A percentile compares a stretch with the other conserved stretches of the same genome.
phyloP scores from a whole-genome alignment of 495 filamentous ascomycete species.

The Cetradonia linearis region DNA sequence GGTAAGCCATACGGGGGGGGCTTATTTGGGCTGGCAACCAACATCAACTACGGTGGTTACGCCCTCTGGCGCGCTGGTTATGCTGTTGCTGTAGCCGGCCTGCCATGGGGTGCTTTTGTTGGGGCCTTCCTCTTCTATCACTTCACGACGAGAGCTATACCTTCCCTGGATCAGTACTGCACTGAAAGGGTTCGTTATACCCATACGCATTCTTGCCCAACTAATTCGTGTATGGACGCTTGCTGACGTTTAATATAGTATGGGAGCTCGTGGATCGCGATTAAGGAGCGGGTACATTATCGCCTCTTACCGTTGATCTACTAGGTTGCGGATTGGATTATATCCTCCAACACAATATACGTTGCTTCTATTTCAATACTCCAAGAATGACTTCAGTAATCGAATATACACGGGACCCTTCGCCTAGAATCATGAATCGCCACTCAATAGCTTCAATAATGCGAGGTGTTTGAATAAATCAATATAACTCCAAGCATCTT shows the following conservation, averaged over 20 bases:
- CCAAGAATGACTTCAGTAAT: not conserved
- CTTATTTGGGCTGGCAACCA: slow-evolving; percentile 43
- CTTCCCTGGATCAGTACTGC: slow-evolving; percentile 43
- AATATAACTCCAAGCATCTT: not conserved
- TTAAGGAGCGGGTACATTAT: slow-evolving; percentile 37
- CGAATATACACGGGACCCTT: not conserved
- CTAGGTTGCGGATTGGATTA: not conserved
- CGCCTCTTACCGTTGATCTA: slow-evolving; percentile 33
- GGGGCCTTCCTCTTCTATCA: slow-evolving; percentile 35
- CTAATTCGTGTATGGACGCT: not conserved
- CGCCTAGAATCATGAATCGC: not conserved
- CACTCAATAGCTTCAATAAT: not conserved
- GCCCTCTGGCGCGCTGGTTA: slow-evolving; percentile 46
- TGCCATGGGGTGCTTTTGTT: slow-evolving; percentile 32
- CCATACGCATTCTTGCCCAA: not conserved
- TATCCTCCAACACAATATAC: not conserved
- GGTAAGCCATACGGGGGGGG: slow-evolving; percentile 46
- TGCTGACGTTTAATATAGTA: slow-evolving; percentile 25
- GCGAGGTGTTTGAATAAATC: not conserved
- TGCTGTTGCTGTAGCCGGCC: slow-evolving; percentile 39
- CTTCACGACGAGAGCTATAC: slow-evolving; percentile 38
- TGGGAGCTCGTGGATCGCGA: slow-evolving; percentile 34
- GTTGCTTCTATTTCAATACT: not conserved
- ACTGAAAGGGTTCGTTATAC: slow-evolving; percentile 27
- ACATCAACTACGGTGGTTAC: slow-evolving; percentile 51